Evolutionary conservation across 345 rosid species (phyloP), one percentile per base, ranked within the genome.

Genomic region (Rhodamnia rubescens): DNA sequence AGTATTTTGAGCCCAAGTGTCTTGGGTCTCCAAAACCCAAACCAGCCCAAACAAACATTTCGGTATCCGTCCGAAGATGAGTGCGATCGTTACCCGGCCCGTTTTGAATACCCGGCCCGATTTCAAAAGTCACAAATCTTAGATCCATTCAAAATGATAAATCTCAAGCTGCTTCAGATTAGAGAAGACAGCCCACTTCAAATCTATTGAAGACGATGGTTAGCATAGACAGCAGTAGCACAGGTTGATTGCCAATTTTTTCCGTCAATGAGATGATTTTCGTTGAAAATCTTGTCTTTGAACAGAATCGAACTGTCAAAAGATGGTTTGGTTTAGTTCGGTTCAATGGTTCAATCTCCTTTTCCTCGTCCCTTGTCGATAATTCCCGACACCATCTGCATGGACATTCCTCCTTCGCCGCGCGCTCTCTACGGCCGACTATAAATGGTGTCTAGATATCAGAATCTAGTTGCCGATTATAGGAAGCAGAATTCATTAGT

Each of bases 71-170:
- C 14, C n/a, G 15, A 15, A 1, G 0, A 58, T 7, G 6, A n/a
- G 0, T 6, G 18, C 0, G 0, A 27, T 29, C 74, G 7, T 0
- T n/a, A 27, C 74, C 0, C 27, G 0, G 0, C 74, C n/a, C n/a
- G n/a, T n/a, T n/a, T n/a, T n/a, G n/a, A n/a, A n/a, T 12, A 27
- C 74, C 0, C 27, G 0, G 0, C 74, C 20, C 0, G 4, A 4
- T 59, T 59, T 3, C 74, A 27, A 0, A 59, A 59, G 74, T 3
- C 74, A 59, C 40, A 59, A 6, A 27, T 59, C 36, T 5, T 3
- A 27, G 40, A 59, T 59, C 40, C 20, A 59, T 27, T 6, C 74
- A 59, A 59, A 59, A 27, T 27, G 9, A 14, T 27, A 59, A 1
- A 59, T 27, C 29, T 27, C 14, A 59, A 42, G 36, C 36, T 59